Evolutionary conservation across 2,329 filamentous ascomycete genomes (phyloP), one percentile per base, ranked within the genome.

Genomic region (Akanthomyces muscarius): DNA sequence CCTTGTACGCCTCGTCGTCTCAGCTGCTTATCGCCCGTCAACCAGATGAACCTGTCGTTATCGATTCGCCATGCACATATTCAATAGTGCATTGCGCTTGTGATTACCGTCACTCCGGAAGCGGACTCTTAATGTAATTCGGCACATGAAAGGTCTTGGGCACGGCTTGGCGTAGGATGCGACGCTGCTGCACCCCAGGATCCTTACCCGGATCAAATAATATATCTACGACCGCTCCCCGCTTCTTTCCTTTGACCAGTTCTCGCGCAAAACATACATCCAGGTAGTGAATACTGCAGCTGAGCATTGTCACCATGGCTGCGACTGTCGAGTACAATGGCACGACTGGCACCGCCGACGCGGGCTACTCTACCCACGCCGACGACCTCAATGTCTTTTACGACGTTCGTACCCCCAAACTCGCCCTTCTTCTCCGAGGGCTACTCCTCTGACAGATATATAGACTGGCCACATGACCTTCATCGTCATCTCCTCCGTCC

Each of bases 361-460:
- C 77, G 66, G 83, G 83, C 64, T 81, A 82, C 73, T 82, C 82
- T 59, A 71, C 74, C 60, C 72, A 69, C 13, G 74, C 78, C 78
- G 87, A 77, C 81, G 85, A 97, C 75, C 83, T 96, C 68, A 97
- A 97, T 76, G 79, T 93, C 69, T 96, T 86, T 77, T 97, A 96
- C 78, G 85, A 91, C 74, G 89, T 90, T 79, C 68, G 63, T 62
- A 10, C 13, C 38, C 6, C 25, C 14, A 25, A 11, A 2, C 33
- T 36, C 16, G 5, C 11, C 38, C 41, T 7, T 53, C 55, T 70
- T 71, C 71, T 7, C 10, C 8, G 8, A 50, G 36, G 11, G 16
- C 65, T 65, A 7, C 33, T 5, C 18, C 23, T 44, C 42, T 64
- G 51, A 53, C 21, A 47, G 5, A 36, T 11, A 18, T 47, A 36